phyloP scores from a whole-genome alignment of 176 grass and related monocot genomes.

The Carex scoparia region DNA sequence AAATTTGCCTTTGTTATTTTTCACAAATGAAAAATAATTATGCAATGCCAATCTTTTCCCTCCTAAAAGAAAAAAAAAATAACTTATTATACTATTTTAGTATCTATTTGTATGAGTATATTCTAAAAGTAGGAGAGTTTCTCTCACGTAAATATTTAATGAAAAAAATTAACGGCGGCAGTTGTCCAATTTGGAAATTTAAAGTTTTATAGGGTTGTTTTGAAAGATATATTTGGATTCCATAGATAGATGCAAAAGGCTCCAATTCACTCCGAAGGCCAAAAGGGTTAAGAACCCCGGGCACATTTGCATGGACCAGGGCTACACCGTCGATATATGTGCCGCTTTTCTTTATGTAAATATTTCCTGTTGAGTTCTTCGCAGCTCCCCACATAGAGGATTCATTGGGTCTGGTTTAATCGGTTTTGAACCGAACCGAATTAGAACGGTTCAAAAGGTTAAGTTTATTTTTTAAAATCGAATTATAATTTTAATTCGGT shows the following conservation, averaged over 20 bases:
- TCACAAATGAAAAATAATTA: neutral
- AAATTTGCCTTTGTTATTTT: neutral
- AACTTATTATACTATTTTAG: no score
- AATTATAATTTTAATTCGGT: no score
- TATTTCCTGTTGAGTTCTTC: neutral
- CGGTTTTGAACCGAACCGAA: no score
- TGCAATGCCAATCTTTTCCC: neutral
- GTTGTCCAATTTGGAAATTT: neutral
- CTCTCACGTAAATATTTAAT: no score
- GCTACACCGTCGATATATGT: neutral
- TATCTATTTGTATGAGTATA: no score
- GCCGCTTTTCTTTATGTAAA: neutral
- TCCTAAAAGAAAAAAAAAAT: neutral
- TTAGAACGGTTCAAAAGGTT: no score
- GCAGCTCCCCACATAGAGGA: no score
- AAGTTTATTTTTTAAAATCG: no score
- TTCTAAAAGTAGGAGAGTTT: no score
- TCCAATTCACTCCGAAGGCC: neutral
- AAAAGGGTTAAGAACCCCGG: neutral
- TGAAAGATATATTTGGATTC: neutral
- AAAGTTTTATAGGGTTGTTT: neutral
- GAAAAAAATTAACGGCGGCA: no score
- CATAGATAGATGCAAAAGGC: neutral
- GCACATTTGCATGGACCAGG: neutral
- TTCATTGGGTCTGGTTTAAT: no score